A percentile compares a stretch with the other conserved stretches of the same genome.
Evolutionary conservation across 1,139 yeast genomes (phyloP).

Genomic region (Kurtzmaniella quercitrusa): DNA sequence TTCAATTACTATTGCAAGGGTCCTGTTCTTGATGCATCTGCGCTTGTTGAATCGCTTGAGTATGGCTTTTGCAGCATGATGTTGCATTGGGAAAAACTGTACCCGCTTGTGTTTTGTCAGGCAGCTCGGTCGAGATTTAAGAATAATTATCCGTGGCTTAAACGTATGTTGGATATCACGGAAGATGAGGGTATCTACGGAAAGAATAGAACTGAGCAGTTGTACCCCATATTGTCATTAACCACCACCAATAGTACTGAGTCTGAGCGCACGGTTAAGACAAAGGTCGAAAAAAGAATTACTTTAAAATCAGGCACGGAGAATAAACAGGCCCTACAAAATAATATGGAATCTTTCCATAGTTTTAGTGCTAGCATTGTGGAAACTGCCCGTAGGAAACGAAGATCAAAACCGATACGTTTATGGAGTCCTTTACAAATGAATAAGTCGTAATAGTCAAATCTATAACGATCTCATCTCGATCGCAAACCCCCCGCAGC

Average conservation of each 20-base stretch:
- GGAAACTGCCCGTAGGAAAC: not conserved
- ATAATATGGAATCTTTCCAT: not conserved
- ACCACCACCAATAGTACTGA: no score
- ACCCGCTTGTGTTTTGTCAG: constrained; percentile 36
- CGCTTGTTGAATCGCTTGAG: constrained; percentile 21
- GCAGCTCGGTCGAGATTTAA: constrained; percentile 28
- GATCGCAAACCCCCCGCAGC: no score
- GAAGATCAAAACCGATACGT: not conserved
- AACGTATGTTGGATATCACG: constrained; percentile 7
- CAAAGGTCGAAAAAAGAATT: not conserved
- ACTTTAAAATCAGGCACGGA: not conserved
- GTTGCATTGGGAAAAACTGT: constrained; percentile 24
- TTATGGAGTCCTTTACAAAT: not conserved
- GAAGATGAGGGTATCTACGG: not conserved
- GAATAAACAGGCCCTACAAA: not conserved
- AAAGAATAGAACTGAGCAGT: not conserved
- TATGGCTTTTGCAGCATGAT: constrained; percentile 27
- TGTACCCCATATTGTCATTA: no score
- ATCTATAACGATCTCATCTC: no score
- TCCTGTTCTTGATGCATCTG: constrained; percentile 9
- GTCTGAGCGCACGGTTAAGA: no score
- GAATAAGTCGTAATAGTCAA: not conserved
- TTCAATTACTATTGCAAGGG: constrained; percentile 12
- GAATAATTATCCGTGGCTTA: constrained; percentile 20
- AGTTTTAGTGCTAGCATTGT: not conserved